A percentile compares a stretch with the other conserved stretches of the same genome.
These are phyloP conservation scores for Phialophora chinensis DNA, from an alignment of 2,329 filamentous ascomycete genomes.

Conservation along the genomic window DNA sequence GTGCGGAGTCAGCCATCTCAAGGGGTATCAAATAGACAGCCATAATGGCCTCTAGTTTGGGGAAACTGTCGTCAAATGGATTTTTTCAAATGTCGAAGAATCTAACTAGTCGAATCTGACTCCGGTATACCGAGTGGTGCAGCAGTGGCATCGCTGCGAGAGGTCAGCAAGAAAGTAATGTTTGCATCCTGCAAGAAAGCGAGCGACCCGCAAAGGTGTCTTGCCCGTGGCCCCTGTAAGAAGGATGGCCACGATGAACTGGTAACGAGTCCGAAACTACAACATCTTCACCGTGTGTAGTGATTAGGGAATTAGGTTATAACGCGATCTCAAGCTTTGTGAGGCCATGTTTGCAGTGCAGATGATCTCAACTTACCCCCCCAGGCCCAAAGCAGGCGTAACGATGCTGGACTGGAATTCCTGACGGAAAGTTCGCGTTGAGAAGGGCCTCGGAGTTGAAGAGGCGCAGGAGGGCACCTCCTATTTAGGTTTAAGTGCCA, in stretches of 20 bases:
- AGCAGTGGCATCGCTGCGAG: conserved; percentile 3
- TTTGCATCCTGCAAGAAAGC: conserved; percentile 5
- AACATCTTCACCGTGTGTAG: neutral
- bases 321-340: neutral
- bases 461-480: neutral
- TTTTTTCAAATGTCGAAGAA: conserved; percentile 1
- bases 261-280: neutral
- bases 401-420: neutral
- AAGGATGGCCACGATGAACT: conserved; percentile 10
- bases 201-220: conserved; percentile 2
- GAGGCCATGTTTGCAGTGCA: neutral
- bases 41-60: neutral
- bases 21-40: conserved; percentile 13
- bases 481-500: conserved; percentile 12
- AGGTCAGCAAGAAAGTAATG: conserved; percentile 4
- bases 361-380: neutral
- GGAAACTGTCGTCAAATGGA: neutral
- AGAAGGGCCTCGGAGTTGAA: neutral
- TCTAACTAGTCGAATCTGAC: conserved; percentile 9
- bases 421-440: neutral
- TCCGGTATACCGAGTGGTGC: neutral
- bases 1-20: neutral
- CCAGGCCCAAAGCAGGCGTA: neutral
- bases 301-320: neutral
- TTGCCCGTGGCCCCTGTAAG: conserved; percentile 9